Conservation (phyloP, 2,329 filamentous ascomycete genomes). For the Cytospora schulzeri region DNA sequence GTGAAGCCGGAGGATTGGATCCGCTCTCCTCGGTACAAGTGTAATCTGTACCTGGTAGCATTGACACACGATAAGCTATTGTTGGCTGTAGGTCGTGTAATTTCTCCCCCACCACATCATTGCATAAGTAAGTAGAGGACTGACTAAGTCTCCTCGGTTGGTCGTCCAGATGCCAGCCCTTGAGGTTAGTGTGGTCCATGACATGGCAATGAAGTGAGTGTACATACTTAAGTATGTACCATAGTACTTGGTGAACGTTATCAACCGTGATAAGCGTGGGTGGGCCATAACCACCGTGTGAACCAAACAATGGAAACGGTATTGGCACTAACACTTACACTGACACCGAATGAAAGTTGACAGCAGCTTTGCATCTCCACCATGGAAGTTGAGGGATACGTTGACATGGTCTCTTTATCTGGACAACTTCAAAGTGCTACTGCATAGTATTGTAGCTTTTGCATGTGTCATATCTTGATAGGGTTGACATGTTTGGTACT, state of each 20-base stretch:
- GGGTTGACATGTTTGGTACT: not conserved
- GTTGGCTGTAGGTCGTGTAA: not conserved
- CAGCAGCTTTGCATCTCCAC: not conserved
- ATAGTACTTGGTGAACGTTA: not conserved
- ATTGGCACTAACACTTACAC: not conserved
- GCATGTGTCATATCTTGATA: conserved; percentile 1
- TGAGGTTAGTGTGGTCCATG: not conserved
- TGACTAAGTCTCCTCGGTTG: not conserved
- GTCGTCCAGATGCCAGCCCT: not conserved
- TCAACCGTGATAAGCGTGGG: not conserved
- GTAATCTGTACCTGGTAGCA: not conserved
- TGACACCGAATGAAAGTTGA: not conserved
- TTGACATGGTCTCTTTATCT: not conserved
- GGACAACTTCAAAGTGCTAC: not conserved
- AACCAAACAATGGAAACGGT: not conserved
- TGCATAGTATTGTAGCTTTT: not conserved
- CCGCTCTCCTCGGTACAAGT: no score
- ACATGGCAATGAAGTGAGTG: no score
- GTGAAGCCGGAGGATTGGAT: no score
- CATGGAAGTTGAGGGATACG: not conserved
- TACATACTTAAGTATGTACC: no score
- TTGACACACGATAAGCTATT: not conserved
- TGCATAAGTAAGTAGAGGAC: no score
- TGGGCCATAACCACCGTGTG: not conserved
- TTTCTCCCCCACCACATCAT: not conserved